Evolutionary conservation across 2,329 filamentous ascomycete genomes (phyloP).

Genomic region (Xenosphaeropsis pyriputrescens): DNA sequence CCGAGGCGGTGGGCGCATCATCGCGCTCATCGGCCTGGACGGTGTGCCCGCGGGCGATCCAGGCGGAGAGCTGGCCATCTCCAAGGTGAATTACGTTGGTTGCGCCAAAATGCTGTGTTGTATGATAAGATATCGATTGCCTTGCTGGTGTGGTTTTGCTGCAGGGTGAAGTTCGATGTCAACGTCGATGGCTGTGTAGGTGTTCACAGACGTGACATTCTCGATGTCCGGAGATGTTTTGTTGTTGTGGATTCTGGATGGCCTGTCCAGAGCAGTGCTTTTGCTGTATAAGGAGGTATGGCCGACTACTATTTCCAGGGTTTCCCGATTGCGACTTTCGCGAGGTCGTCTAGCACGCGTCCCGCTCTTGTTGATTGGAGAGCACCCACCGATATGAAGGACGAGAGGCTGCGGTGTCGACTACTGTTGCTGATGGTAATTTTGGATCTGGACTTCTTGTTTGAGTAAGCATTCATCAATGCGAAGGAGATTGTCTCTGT

Average conservation of each 20-base stretch:
- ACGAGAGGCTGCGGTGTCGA: too few species aligned
- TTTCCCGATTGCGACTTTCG: too few species aligned
- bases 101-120: constrained; percentile 13
- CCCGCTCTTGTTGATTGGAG: too few species aligned
- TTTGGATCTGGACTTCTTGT: too few species aligned
- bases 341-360: too few species aligned
- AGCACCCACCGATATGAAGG: too few species aligned
- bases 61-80: constrained; percentile 57
- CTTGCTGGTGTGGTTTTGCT: background rate
- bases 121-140: background rate
- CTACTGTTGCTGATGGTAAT: too few species aligned
- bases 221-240: background rate
- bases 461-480: too few species aligned
- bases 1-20: constrained; percentile 54
- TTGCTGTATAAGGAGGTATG: background rate
- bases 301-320: background rate
- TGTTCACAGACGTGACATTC: background rate
- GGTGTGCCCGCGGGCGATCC: constrained; percentile 40
- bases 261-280: background rate
- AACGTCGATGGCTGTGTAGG: too few species aligned
- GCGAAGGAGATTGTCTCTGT: too few species aligned
- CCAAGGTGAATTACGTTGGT: constrained; percentile 12
- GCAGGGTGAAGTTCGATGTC: background rate
- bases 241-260: background rate
- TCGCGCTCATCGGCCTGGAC: constrained; percentile 65